Base-by-base conservation (phyloP, 1,139 yeast genomes). In the Pichia sp. region DNA sequence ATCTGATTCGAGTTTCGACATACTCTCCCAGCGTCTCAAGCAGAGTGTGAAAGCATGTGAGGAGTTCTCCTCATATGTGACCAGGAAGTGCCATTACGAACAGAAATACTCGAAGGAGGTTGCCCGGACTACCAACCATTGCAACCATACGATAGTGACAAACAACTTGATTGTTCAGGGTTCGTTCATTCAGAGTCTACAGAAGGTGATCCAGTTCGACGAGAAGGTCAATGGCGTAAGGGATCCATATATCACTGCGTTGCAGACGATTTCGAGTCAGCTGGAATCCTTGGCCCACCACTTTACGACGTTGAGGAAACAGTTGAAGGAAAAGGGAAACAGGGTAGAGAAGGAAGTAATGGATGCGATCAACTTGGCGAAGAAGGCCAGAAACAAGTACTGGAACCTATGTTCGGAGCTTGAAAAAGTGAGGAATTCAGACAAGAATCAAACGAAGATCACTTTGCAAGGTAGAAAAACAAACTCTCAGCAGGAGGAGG, bases 401-500 rank as follows among this genome's bases (percentile, higher is more conserved):
- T 82, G 80, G 66, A 84, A 88, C 56, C 73, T 90, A 40, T 90
- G 97, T 67, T 88, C 85, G 54, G 98, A 93, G 64, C 80, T 90
- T 70, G 97, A 92, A 63, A 85, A 87, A 62, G 78, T 90, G 54
- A 82, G 86, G 64, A 81, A 85, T 52, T 58, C 68, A 4, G 98
- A 92, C 66, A 97, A 96, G 26, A 79, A 86, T 56, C 89, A 87
- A 69, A 90, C 89, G 67, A 81, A 85, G 16, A 85, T 93, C 64
- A 85, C 92, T 34, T 75, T 88, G 61, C 87, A 87, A 66, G 82
- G 85, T 49, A 84, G 89, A 53, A 86, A 84, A 62, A 83, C 95
- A 0, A 82, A 85, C 1, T 87, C 87, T 53, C 97, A 92, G 70
- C 96, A 90, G 69, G 98, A 93, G 67, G 98, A 92, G 66, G 97